A percentile compares a stretch with the other conserved stretches of the same genome.
Conservation (phyloP, 1,284 basidiomycete genomes). For the Pisolithus thermaeus region DNA sequence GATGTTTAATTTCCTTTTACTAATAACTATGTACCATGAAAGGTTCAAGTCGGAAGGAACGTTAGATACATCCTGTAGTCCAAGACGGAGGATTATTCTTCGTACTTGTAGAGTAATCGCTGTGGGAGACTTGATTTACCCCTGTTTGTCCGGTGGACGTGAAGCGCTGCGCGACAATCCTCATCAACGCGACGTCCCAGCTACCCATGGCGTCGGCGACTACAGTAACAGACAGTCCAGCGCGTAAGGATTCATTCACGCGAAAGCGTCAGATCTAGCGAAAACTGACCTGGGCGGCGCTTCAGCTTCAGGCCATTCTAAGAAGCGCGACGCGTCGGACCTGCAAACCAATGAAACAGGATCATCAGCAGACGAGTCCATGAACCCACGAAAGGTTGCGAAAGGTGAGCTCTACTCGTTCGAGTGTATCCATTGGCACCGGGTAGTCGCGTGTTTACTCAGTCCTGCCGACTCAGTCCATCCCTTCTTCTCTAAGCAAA, state of each 20-base stretch:
- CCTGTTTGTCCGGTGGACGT: no score
- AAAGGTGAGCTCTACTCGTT: slow-evolving; percentile 16
- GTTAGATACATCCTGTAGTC: no score
- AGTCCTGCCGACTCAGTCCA: slow-evolving; percentile 25
- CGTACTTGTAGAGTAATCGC: no score
- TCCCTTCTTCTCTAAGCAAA: slow-evolving; percentile 32
- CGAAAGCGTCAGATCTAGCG: not conserved
- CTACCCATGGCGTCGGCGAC: no score
- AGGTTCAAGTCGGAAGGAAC: no score
- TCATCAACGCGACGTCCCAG: no score
- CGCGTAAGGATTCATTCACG: not conserved
- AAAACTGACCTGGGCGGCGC: not conserved
- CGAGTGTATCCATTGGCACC: not conserved
- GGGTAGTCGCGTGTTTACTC: not conserved
- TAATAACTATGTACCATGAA: no score
- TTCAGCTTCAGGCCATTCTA: not conserved
- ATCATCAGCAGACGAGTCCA: slow-evolving; percentile 12
- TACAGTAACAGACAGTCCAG: not conserved
- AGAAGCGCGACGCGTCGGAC: slow-evolving; percentile 17
- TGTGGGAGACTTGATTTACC: no score
- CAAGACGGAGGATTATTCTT: no score
- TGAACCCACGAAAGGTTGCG: slow-evolving; percentile 16
- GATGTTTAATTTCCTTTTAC: slow-evolving; percentile 7
- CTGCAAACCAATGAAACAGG: slow-evolving; percentile 3
- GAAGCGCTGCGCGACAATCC: no score